Evolutionary conservation across 75 land plant genomes (phyloP).

Genomic region (Sequoia sempervirens): DNA sequence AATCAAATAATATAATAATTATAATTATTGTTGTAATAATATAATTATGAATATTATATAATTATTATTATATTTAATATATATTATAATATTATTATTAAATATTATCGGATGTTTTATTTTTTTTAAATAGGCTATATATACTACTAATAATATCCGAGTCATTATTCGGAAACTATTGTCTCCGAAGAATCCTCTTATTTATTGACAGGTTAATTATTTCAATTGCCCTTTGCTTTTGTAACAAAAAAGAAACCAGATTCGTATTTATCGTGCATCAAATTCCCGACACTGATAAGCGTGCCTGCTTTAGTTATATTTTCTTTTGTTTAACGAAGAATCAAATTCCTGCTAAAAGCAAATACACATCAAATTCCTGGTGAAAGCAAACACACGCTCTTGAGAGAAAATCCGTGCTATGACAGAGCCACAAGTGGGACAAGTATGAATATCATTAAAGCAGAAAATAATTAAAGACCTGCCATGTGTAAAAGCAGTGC

Average conservation of each 20-base stretch:
- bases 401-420: not conserved
- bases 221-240: not conserved
- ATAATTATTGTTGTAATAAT: too few species aligned
- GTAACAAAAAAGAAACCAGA: not conserved
- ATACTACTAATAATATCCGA: too few species aligned
- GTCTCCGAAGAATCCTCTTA: too few species aligned
- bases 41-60: too few species aligned
- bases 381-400: not conserved
- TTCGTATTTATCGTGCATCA: not conserved
- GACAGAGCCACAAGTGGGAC: not conserved
- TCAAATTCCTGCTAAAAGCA: not conserved
- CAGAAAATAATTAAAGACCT: not conserved
- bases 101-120: too few species aligned
- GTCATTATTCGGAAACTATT: too few species aligned
- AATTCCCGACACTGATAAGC: not conserved
- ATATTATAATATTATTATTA: too few species aligned
- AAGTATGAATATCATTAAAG: not conserved
- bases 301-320: not conserved
- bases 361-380: not conserved
- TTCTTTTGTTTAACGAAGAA: not conserved
- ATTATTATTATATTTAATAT: too few species aligned
- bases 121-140: too few species aligned
- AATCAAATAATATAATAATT: too few species aligned
- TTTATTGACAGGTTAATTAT: too few species aligned
- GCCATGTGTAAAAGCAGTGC: not conserved